A percentile compares a stretch with the other conserved stretches of the same genome.
Conservation (phyloP, 2,329 filamentous ascomycete species). For the Stachybotrys chlorohalonatus region DNA sequence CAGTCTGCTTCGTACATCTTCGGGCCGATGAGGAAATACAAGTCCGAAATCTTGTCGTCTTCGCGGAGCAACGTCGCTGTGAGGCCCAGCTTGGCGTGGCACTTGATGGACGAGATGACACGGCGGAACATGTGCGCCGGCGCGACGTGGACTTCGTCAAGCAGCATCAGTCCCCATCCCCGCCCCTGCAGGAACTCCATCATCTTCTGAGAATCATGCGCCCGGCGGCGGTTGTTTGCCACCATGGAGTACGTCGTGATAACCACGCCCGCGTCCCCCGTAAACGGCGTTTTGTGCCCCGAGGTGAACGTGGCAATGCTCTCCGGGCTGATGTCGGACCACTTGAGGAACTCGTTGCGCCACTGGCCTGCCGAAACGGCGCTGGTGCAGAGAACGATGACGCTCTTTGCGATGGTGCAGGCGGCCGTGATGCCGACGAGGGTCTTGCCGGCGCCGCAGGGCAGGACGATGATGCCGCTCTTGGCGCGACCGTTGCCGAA, state of each 20-base stretch:
- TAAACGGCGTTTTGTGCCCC: constrained; percentile 71
- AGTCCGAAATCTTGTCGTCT: constrained; percentile 87
- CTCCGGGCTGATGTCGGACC: constrained; percentile 81
- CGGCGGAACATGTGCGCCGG: constrained; percentile 85
- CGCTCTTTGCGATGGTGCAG: constrained; percentile 88
- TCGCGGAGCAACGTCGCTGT: constrained; percentile 85
- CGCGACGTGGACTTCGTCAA: constrained; percentile 91
- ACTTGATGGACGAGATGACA: constrained; percentile 78
- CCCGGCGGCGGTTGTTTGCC: constrained; percentile 68
- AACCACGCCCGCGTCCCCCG: constrained; percentile 77
- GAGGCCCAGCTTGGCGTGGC: constrained; percentile 81
- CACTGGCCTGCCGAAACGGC: constrained; percentile 93
- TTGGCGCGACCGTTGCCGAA: constrained; percentile 92
- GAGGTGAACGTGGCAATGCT: constrained; percentile 86
- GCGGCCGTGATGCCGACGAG: constrained; percentile 89
- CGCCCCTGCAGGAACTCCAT: constrained; percentile 78
- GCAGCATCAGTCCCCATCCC: constrained; percentile 89
- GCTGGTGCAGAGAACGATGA: constrained; percentile 84
- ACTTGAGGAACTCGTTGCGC: constrained; percentile 87
- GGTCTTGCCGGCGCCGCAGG: constrained; percentile 92
- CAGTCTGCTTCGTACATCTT: constrained; percentile 94
- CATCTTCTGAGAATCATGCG: constrained; percentile 83
- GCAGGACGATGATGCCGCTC: constrained; percentile 88
- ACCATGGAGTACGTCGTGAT: constrained; percentile 95
- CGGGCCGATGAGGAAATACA: constrained; percentile 88